Conservation (phyloP, 257 asterid genomes). For the Sherardia arvensis region DNA sequence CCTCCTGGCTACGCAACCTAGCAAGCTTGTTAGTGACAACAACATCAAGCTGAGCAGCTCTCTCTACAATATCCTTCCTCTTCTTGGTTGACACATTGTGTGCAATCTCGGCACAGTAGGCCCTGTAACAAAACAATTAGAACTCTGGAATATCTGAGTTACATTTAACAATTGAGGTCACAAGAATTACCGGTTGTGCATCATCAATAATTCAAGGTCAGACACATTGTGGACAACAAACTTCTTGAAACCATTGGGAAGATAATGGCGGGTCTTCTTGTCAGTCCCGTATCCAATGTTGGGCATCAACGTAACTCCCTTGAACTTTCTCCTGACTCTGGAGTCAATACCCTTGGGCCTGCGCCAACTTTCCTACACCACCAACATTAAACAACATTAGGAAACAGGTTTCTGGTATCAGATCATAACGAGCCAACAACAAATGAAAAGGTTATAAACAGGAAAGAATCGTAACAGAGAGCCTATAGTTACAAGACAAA, state of each 20-base stretch:
- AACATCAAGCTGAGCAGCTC: slow-evolving; percentile 57
- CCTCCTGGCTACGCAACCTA: slow-evolving; percentile 59
- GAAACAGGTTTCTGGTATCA: neutral
- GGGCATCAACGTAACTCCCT: slow-evolving; percentile 62
- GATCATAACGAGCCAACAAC: neutral
- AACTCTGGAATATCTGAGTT: no score
- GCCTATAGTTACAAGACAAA: neutral
- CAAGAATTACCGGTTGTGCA: slow-evolving; percentile 51
- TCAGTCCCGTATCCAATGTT: slow-evolving; percentile 70
- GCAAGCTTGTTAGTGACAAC: slow-evolving; percentile 71
- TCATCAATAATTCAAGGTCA: slow-evolving; percentile 62
- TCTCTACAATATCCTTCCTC: slow-evolving; percentile 58
- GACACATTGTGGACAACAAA: slow-evolving; percentile 50
- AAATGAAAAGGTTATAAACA: neutral
- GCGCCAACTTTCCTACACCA: slow-evolving; percentile 47
- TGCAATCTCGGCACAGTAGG: slow-evolving; percentile 61
- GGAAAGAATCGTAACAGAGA: neutral
- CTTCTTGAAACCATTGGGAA: slow-evolving; percentile 63
- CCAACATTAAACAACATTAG: neutral
- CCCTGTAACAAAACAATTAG: slow-evolving; percentile 31
- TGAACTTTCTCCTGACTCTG: slow-evolving; percentile 64
- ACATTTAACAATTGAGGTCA: neutral
- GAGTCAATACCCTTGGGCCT: slow-evolving; percentile 78
- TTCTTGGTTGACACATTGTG: slow-evolving; percentile 50
- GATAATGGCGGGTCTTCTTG: slow-evolving; percentile 56